Evolutionary conservation across 495 filamentous ascomycete species (phyloP), one percentile per base, ranked within the genome.

Genomic region (Mytilinidion resinicola): DNA sequence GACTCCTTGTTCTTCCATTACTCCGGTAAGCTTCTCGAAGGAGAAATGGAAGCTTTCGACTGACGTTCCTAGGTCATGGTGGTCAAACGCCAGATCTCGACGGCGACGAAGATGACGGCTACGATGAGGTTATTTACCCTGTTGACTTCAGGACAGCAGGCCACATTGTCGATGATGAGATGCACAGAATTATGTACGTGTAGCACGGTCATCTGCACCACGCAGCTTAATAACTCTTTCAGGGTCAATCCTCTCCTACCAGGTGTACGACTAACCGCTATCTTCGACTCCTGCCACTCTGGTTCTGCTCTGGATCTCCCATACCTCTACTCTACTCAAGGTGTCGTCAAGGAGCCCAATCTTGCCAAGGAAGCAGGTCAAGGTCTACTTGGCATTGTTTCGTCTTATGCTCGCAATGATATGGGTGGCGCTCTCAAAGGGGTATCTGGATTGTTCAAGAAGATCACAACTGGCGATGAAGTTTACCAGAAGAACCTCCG

Each of bases 271-370:
- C 77, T 98, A 51, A 98, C 93, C 1, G 93, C 93, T 43, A 97
- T 98, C 71, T 98, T 98, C 77, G 93, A 98, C 74, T 96, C 91
- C n/a, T 98, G 93, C 76, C 93, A 98, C 73, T 96, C 91, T 3
- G 93, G 93, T 62, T 95, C 93, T 8, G 93, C 91, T 7, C 80
- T 98, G 66, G 93, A 98, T 69, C 81, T 98, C 30, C 93, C 93
- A 35, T 98, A 96, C 76, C 87, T 98, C 72, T 98, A 98, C 80
- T 92, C 88, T 60, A 96, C 91, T 20, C 71, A 74, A 62, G 93
- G 93, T 71, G 81, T 96, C 34, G 88, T 97, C 80, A 98, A 98
- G 74, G 93, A 96, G 75, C 93, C 93, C 68, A 96, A 98, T 67
- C 78, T 97, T 63, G 91, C 91, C 77, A 97, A 96, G 76, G 93